phyloP scores from a whole-genome alignment of 75 land plant species.

The Adiantum capillusveneris region DNA sequence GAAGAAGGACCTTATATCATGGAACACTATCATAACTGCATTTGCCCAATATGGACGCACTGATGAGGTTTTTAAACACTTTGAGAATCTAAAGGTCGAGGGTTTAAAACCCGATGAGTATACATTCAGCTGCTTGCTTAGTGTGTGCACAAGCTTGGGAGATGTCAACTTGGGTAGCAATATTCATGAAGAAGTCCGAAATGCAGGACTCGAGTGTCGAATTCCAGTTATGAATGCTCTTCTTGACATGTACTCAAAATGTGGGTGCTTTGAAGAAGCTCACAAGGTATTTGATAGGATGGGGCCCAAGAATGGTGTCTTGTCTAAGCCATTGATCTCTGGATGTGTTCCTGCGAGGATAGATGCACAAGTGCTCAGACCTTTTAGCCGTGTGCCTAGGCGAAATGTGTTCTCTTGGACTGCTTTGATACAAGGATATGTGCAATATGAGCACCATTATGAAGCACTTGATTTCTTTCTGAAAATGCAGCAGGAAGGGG shows the following conservation, averaged over 20 bases:
- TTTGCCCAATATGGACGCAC: not conserved
- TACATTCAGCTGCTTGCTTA: not conserved
- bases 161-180: not conserved
- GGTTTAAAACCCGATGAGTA: constrained; percentile 5
- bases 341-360: constrained; percentile 7
- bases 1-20: constrained; percentile 1
- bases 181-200: not conserved
- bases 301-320: not conserved
- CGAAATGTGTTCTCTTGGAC: constrained; percentile 58
- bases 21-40: constrained; percentile 11
- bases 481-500: constrained; percentile 34
- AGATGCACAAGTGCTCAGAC: constrained; percentile 3
- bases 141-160: not conserved
- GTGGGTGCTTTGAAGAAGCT: constrained; percentile 5
- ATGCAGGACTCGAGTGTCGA: not conserved
- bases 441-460: constrained; percentile 21
- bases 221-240: constrained; percentile 6
- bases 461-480: constrained; percentile 28
- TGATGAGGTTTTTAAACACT: constrained; percentile 1
- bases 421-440: constrained; percentile 39
- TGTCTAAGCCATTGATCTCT: not conserved
- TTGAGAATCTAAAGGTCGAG: not conserved
- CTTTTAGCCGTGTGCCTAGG: constrained; percentile 15
- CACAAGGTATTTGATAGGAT: constrained; percentile 12
- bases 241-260: constrained; percentile 14